Conservation (phyloP, 148 eudicot genomes). For the Nepenthes mirabilis region DNA sequence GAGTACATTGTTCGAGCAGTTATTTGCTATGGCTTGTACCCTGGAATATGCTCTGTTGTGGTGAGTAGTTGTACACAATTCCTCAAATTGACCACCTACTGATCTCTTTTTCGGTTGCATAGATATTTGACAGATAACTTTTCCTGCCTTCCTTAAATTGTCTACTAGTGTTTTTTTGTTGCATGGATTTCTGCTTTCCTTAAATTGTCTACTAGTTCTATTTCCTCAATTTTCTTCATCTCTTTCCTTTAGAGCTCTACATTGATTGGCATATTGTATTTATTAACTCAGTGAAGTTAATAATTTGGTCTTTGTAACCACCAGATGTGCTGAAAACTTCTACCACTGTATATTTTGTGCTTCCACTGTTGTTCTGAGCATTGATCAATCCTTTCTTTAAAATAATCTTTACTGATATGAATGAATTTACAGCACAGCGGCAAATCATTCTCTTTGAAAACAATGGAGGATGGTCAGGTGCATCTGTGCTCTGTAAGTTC, state of each 20-base stretch:
- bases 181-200: too few species aligned
- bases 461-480: conserved; percentile 95
- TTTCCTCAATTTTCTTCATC: neutral
- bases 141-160: too few species aligned
- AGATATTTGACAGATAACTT: too few species aligned
- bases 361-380: neutral
- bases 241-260: too few species aligned
- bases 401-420: conserved; percentile 8
- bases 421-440: conserved; percentile 60
- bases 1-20: conserved; percentile 69
- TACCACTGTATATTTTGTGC: neutral
- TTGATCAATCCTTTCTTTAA: neutral
- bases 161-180: too few species aligned
- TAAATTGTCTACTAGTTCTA: too few species aligned
- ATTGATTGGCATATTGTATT: too few species aligned
- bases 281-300: too few species aligned
- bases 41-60: conserved; percentile 90
- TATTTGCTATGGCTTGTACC: conserved; percentile 93
- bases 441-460: conserved; percentile 75
- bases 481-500: conserved; percentile 71
- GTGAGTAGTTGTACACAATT: conserved; percentile 35
- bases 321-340: neutral
- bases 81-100: neutral
- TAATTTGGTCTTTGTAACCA: too few species aligned
- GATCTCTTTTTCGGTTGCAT: too few species aligned